These are phyloP conservation scores for Tarenaya hassleriana DNA, from an alignment of 345 rosid genomes.

Conservation along the genomic window DNA sequence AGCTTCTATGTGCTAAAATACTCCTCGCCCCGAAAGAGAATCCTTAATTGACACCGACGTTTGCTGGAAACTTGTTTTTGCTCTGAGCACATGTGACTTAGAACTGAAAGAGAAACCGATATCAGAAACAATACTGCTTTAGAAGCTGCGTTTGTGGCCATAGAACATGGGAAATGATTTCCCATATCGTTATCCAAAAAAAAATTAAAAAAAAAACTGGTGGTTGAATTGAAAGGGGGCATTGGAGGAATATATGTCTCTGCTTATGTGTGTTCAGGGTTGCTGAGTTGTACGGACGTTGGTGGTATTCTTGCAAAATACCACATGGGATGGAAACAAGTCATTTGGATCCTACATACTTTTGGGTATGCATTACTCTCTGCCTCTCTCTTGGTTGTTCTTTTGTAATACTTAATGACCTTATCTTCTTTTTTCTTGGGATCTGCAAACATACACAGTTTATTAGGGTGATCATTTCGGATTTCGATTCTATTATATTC, in stretches of 20 bases:
- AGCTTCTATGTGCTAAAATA: constrained; percentile 8
- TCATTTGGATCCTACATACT: constrained; percentile 23
- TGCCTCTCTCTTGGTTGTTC: constrained; percentile 17
- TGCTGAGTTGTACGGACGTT: constrained; percentile 26
- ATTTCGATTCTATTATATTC: neutral
- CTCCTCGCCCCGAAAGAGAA: no score
- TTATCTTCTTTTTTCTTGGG: neutral
- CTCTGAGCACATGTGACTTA: constrained; percentile 20
- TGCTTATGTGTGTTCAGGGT: constrained; percentile 13
- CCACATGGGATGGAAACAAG: constrained; percentile 31
- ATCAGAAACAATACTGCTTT: neutral
- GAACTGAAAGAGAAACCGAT: constrained; percentile 16
- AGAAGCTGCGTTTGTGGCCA: constrained; percentile 21
- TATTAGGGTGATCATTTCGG: no score
- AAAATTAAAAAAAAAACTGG: constrained; percentile 18
- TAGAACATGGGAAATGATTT: constrained; percentile 28
- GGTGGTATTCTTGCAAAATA: neutral
- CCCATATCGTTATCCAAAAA: constrained; percentile 12
- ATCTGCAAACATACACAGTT: no score
- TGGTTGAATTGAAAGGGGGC: constrained; percentile 19
- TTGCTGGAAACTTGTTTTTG: no score
- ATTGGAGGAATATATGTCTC: constrained; percentile 23
- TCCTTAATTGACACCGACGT: no score
- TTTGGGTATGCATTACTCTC: constrained; percentile 21
- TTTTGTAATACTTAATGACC: constrained; percentile 13